phyloP scores from a whole-genome alignment of 352 stramenopile genomes.

The Globisporangium carolinianum region DNA sequence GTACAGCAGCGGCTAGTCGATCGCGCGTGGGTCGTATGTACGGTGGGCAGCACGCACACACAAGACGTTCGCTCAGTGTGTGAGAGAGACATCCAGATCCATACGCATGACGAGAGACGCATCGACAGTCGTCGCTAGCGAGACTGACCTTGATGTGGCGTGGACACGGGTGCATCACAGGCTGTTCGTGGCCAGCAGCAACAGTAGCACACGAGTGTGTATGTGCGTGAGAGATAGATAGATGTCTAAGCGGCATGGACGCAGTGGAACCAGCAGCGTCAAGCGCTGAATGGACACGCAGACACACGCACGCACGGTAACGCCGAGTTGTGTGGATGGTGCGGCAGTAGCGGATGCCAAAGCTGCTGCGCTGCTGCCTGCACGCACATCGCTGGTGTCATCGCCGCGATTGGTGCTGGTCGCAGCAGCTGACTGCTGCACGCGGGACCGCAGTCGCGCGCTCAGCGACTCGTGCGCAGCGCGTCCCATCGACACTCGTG shows the following conservation, averaged over 20 bases:
- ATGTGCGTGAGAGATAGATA: not conserved
- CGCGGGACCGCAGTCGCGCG: slow-evolving; percentile 37
- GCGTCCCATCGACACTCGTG: slow-evolving; percentile 4
- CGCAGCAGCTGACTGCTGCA: slow-evolving; percentile 22
- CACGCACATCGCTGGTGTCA: not conserved
- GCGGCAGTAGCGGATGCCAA: not conserved
- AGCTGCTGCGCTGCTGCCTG: no score
- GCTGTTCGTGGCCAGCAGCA: not conserved
- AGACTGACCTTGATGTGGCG: slow-evolving; percentile 23
- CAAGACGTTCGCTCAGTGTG: not conserved
- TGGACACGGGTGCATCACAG: slow-evolving; percentile 18
- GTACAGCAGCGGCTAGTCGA: slow-evolving; percentile 43
- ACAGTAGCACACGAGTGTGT: not conserved
- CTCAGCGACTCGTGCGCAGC: slow-evolving; percentile 31
- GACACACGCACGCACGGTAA: no score
- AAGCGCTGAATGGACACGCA: no score
- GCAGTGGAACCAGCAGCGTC: no score
- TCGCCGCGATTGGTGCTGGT: not conserved
- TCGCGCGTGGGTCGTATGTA: not conserved
- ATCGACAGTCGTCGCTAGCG: no score
- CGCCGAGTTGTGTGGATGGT: no score
- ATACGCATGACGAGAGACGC: not conserved
- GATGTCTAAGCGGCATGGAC: not conserved
- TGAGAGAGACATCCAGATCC: not conserved
- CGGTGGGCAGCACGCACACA: not conserved